Evolutionary conservation across 352 stramenopile genomes (phyloP).

Genomic region (Phytophthora lateralis): DNA sequence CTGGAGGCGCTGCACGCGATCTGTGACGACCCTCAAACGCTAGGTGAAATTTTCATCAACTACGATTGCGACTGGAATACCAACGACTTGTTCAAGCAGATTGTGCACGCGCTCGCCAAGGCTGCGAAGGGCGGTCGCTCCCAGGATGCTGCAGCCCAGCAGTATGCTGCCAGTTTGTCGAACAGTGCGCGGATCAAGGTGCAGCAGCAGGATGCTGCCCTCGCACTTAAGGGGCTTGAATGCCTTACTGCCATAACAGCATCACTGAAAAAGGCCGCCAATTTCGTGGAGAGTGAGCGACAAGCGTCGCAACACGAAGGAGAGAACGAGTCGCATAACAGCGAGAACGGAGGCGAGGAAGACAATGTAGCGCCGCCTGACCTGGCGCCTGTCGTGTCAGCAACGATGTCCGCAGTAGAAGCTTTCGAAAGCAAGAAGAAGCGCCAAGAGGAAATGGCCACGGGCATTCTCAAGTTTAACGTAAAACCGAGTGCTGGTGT

Average conservation of each 20-base stretch:
- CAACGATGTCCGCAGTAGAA: conserved; percentile 88
- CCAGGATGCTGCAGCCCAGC: conserved; percentile 51
- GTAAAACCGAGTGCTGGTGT: conserved; percentile 93
- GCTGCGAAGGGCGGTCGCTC: conserved; percentile 91
- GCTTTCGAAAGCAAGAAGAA: conserved; percentile 98
- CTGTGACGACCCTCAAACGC: conserved; percentile 93
- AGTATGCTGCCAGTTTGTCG: conserved; percentile 60
- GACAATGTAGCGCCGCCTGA: conserved; percentile 38
- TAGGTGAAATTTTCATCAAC: conserved; percentile 99
- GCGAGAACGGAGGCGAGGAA: conserved; percentile 53
- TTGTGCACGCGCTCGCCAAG: conserved; percentile 96
- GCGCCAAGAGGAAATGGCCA: conserved; percentile 96
- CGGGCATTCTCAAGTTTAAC: conserved; percentile 98
- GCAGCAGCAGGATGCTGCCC: conserved; percentile 72
- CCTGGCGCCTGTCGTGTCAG: conserved; percentile 34
- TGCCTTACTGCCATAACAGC: conserved; percentile 93
- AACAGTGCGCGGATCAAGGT: conserved; percentile 65
- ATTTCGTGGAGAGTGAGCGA: conserved; percentile 72
- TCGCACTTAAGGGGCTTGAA: conserved; percentile 90
- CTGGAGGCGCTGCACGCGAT: conserved; percentile 97
- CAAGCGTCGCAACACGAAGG: conserved; percentile 40
- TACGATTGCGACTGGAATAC: conserved; percentile 99
- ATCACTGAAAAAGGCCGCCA: conserved; percentile 91
- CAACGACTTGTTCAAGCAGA: conserved; percentile 98
- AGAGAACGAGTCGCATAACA: conserved; percentile 36